A percentile compares a stretch with the other conserved stretches of the same genome.
Conservation (phyloP, 2,329 filamentous ascomycete genomes). For the Ustulina deusta region DNA sequence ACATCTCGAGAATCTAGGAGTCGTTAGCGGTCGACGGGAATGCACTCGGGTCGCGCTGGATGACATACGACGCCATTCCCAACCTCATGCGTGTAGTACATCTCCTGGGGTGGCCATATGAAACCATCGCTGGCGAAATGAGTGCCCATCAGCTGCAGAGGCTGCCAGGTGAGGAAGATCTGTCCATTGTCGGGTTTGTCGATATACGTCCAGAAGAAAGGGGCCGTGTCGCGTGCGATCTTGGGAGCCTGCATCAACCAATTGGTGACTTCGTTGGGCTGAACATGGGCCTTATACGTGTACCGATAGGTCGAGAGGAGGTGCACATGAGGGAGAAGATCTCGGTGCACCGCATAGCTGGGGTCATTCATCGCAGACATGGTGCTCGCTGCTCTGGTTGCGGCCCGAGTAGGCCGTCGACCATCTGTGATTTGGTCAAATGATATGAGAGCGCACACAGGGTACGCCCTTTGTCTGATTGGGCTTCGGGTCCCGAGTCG, state of each 20-base stretch:
- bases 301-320: constrained; percentile 87
- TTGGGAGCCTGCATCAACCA: constrained; percentile 87
- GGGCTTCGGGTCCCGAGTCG: neutral
- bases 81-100: constrained; percentile 78
- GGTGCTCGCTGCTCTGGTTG: constrained; percentile 26
- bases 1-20: constrained; percentile 86
- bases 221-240: constrained; percentile 83
- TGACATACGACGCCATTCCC: constrained; percentile 68
- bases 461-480: neutral
- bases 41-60: constrained; percentile 13
- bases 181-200: constrained; percentile 84
- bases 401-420: constrained; percentile 18
- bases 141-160: constrained; percentile 74
- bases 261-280: constrained; percentile 81
- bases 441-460: neutral
- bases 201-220: constrained; percentile 95
- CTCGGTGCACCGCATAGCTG: constrained; percentile 59
- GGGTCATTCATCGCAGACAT: constrained; percentile 58
- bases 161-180: constrained; percentile 90
- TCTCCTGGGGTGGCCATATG: constrained; percentile 87
- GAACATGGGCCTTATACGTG: constrained; percentile 76
- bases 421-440: neutral
- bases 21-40: constrained; percentile 37
- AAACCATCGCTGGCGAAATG: constrained; percentile 93
- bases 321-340: constrained; percentile 85